A percentile compares a stretch with the other conserved stretches of the same genome.
Evolutionary conservation across 2,329 filamentous ascomycete species (phyloP).

Genomic region (Lizonia empirigonia): DNA sequence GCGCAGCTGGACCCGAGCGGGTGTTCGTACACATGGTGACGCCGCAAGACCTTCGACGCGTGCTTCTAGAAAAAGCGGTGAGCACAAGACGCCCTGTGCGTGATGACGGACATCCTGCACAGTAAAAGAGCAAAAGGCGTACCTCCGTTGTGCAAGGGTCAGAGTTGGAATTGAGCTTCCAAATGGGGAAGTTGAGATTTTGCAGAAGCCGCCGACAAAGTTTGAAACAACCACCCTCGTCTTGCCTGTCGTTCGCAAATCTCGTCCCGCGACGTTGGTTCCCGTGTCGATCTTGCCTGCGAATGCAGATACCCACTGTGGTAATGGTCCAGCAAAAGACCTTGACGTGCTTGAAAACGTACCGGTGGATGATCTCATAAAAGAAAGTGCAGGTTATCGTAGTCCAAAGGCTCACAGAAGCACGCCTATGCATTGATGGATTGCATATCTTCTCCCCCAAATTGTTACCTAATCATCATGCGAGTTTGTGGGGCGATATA

Average conservation of each 20-base stretch:
- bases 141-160: neutral
- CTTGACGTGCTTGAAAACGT: neutral
- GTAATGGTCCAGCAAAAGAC: conserved; percentile 2
- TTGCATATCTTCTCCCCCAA: neutral
- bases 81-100: conserved; percentile 12
- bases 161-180: neutral
- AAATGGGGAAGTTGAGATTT: conserved; percentile 8
- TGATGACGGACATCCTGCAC: conserved; percentile 1
- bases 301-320: conserved; percentile 1
- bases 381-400: neutral
- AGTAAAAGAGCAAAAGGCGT: neutral
- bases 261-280: conserved; percentile 4
- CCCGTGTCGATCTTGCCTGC: conserved; percentile 8
- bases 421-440: neutral
- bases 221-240: conserved; percentile 6
- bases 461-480: conserved; percentile 15
- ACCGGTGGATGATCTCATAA: neutral
- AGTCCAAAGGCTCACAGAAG: neutral
- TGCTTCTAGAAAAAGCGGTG: conserved; percentile 21
- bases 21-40: conserved; percentile 7
- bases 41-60: conserved; percentile 14
- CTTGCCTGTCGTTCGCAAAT: conserved; percentile 1
- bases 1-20: conserved; percentile 3
- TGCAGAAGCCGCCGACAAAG: conserved; percentile 1
- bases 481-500: conserved; percentile 18